A percentile compares a stretch with the other conserved stretches of the same genome.
Evolutionary conservation across 306 rosid genomes (phyloP).

Genomic region (Vigna reflexopilosa): DNA sequence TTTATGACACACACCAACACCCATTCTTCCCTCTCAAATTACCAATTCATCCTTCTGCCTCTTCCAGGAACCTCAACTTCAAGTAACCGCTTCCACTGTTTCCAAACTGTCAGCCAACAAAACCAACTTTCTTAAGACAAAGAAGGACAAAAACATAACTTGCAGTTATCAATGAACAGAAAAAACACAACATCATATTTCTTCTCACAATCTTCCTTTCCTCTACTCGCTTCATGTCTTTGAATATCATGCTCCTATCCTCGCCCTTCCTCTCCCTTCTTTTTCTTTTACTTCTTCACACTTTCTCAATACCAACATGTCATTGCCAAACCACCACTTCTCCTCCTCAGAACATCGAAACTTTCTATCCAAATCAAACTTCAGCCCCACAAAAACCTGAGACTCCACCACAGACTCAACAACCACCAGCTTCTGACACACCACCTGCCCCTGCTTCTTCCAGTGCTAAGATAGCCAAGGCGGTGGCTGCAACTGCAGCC

Average conservation of each 20-base stretch:
- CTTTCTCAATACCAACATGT: constrained; percentile 37
- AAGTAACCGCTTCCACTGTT: constrained; percentile 51
- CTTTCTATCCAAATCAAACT: constrained; percentile 58
- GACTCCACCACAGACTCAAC: constrained; percentile 8
- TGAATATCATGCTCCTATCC: constrained; percentile 35
- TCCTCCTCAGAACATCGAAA: constrained; percentile 73
- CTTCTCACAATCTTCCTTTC: constrained; percentile 26
- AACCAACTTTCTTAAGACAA: constrained; percentile 49
- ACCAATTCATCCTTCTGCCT: constrained; percentile 29
- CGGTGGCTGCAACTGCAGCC: constrained; percentile 76
- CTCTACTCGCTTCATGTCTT: constrained; percentile 54
- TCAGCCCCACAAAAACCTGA: not conserved
- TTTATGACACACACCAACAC: constrained; percentile 41
- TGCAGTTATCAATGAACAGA: constrained; percentile 43
- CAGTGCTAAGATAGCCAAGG: constrained; percentile 54
- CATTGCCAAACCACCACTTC: constrained; percentile 43
- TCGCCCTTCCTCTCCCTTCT: constrained; percentile 39
- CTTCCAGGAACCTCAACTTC: constrained; percentile 44
- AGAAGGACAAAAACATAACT: constrained; percentile 33
- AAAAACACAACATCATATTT: constrained; percentile 35
- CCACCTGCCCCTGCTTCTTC: constrained; percentile 24
- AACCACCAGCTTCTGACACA: not conserved
- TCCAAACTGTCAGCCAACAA: constrained; percentile 75
- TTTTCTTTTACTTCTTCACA: constrained; percentile 38
- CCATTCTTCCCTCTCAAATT: constrained; percentile 40